Percentiles rank a stretch among this genome's conserved stretches.
phyloP scores from a whole-genome alignment of 176 grass and related monocot genomes.

The Calamus simplicifolius region DNA sequence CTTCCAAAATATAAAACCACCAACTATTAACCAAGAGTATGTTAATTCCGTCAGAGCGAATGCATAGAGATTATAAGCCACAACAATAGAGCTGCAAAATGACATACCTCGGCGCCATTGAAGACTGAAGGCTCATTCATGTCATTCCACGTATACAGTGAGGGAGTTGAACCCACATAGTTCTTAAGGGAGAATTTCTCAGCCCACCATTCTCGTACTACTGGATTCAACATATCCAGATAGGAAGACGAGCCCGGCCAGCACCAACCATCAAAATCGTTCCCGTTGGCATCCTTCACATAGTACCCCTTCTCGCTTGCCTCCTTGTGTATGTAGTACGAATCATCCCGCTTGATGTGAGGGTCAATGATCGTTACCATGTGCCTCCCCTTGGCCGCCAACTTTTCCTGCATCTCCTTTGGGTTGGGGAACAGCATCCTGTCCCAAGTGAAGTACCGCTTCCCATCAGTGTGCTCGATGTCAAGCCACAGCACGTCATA shows the following conservation, averaged over 20 bases:
- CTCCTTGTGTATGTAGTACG: slow-evolving; percentile 65
- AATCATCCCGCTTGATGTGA: slow-evolving; percentile 79
- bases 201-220: slow-evolving; percentile 90
- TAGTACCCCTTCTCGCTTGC: slow-evolving; percentile 83
- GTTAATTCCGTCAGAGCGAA: too few relatives aligned
- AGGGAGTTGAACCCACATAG: slow-evolving; percentile 84
- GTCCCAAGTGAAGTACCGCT: slow-evolving; percentile 96
- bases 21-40: too few relatives aligned
- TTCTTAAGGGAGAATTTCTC: slow-evolving; percentile 70
- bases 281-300: slow-evolving; percentile 71
- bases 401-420: slow-evolving; percentile 65
- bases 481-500: slow-evolving; percentile 97
- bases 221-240: slow-evolving; percentile 81
- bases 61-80: too few relatives aligned
- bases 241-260: slow-evolving; percentile 92
- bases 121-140: slow-evolving; percentile 99
- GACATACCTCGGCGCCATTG: slow-evolving; percentile 84
- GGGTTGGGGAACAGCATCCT: slow-evolving; percentile 56
- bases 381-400: slow-evolving; percentile 71
- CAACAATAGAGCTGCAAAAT: too few relatives aligned
- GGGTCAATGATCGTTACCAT: slow-evolving; percentile 97
- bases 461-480: slow-evolving; percentile 92
- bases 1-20: too few relatives aligned
- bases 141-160: slow-evolving; percentile 89
- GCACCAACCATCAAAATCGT: slow-evolving; percentile 88